phyloP scores from a whole-genome alignment of 768 basidiomycete genomes.

The Ephemerocybe angulata region DNA sequence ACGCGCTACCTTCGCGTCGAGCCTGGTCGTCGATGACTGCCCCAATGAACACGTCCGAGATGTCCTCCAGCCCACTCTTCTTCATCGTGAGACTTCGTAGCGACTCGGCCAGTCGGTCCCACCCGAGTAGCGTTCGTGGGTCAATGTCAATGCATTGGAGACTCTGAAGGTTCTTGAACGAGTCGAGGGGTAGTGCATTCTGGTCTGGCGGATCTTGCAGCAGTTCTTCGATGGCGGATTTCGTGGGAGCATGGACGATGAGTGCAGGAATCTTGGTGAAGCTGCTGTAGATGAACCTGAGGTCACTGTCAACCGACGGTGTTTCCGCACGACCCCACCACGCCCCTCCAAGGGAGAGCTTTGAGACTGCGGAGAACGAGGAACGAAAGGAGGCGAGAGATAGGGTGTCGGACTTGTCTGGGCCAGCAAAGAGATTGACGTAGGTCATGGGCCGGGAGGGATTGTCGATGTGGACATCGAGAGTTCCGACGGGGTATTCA shows the following conservation, averaged over 20 bases:
- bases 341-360: slow-evolving; percentile 63
- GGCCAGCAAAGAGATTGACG: slow-evolving; percentile 49
- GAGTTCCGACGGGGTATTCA: slow-evolving; percentile 70
- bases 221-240: slow-evolving; percentile 65
- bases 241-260: slow-evolving; percentile 58
- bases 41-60: slow-evolving; percentile 71
- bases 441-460: slow-evolving; percentile 79
- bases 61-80: slow-evolving; percentile 78
- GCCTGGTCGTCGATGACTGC: slow-evolving; percentile 78
- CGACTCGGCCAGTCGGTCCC: slow-evolving; percentile 73
- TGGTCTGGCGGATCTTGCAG: slow-evolving; percentile 63
- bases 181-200: slow-evolving; percentile 75
- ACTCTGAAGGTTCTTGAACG: slow-evolving; percentile 80
- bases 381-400: slow-evolving; percentile 75
- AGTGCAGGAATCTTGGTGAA: slow-evolving; percentile 90
- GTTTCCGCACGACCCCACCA: slow-evolving; percentile 70
- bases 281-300: slow-evolving; percentile 84
- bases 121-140: slow-evolving; percentile 76
- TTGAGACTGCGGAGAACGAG: slow-evolving; percentile 72
- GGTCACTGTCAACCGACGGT: slow-evolving; percentile 61
- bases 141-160: slow-evolving; percentile 79
- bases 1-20: slow-evolving; percentile 53
- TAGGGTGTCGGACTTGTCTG: slow-evolving; percentile 68
- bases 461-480: slow-evolving; percentile 71
- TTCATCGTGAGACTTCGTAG: slow-evolving; percentile 71